Percentiles rank a stretch among this genome's conserved stretches.
These are phyloP conservation scores for Cyberlindnera saturnus DNA, from an alignment of 805 yeast species.

Conservation along the genomic window DNA sequence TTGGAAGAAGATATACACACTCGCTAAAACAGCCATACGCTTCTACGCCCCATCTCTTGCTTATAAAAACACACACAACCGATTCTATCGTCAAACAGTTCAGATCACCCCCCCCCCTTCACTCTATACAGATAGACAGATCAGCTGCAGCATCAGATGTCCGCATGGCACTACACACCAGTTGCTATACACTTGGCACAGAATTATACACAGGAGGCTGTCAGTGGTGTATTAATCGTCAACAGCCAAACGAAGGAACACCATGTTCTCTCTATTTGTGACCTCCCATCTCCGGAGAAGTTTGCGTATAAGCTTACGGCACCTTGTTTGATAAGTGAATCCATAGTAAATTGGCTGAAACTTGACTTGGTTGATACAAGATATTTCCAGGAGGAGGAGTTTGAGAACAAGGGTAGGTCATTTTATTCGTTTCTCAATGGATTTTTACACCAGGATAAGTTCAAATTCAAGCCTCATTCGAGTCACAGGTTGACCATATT, in stretches of 20 bases:
- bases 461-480: slow-evolving; percentile 15
- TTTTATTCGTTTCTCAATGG: slow-evolving; percentile 6
- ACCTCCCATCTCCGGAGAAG: slow-evolving; percentile 10
- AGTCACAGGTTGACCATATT: slow-evolving; percentile 10
- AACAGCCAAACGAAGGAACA: slow-evolving; percentile 9
- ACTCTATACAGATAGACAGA: not conserved
- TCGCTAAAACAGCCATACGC: no score
- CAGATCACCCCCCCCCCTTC: not conserved
- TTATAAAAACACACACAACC: no score
- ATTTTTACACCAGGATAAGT: slow-evolving; percentile 8
- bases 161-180: slow-evolving; percentile 21
- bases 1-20: no score
- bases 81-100: not conserved
- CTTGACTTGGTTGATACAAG: slow-evolving; percentile 5
- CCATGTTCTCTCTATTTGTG: slow-evolving; percentile 15
- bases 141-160: not conserved
- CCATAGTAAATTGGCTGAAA: slow-evolving; percentile 16
- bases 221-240: slow-evolving; percentile 20
- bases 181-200: slow-evolving; percentile 20
- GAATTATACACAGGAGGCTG: slow-evolving; percentile 7
- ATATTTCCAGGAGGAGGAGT: slow-evolving; percentile 1
- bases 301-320: slow-evolving; percentile 13
- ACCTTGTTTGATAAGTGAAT: slow-evolving; percentile 6
- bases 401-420: not conserved
- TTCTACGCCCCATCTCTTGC: no score